phyloP scores from a whole-genome alignment of 2,329 filamentous ascomycete genomes.

The Sarocladiaceae sp. region DNA sequence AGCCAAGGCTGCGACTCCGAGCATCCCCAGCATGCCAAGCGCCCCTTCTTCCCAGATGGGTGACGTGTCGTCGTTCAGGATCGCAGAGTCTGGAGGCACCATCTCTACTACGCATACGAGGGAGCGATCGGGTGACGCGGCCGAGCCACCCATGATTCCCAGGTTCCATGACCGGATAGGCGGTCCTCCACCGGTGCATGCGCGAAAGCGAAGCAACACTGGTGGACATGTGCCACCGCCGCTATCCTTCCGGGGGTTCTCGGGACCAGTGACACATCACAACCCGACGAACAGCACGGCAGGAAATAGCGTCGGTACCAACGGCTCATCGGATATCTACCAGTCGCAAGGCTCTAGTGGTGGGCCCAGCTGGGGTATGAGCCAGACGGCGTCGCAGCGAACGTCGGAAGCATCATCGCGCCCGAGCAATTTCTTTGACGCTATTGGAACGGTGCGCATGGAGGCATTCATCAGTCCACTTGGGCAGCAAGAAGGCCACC shows the following conservation, averaged over 20 bases:
- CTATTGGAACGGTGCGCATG: conserved; percentile 89
- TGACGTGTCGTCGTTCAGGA: conserved; percentile 28
- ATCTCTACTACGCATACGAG: conserved; percentile 32
- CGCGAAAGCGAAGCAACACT: conserved; percentile 84
- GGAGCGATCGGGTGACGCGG: conserved; percentile 51
- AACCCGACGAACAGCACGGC: conserved; percentile 50
- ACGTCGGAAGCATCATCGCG: conserved; percentile 50
- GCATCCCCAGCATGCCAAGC: conserved; percentile 23
- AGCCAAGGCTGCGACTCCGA: conserved; percentile 29
- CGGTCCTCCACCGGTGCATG: conserved; percentile 43
- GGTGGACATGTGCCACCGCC: conserved; percentile 67
- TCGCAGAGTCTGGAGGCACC: conserved; percentile 33
- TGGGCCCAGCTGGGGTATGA: conserved; percentile 34
- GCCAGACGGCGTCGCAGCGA: conserved; percentile 39
- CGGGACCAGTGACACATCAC: conserved; percentile 44
- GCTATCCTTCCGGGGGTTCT: conserved; percentile 73
- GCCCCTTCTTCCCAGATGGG: conserved; percentile 30
- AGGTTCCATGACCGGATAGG: conserved; percentile 53
- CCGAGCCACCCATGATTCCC: conserved; percentile 66
- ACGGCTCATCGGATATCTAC: conserved; percentile 55
- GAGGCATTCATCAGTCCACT: conserved; percentile 82
- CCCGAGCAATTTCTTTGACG: conserved; percentile 67
- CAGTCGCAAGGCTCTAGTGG: conserved; percentile 38
- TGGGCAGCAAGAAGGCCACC: conserved; percentile 38
- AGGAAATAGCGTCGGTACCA: conserved; percentile 50